A percentile compares a stretch with the other conserved stretches of the same genome.
phyloP scores from a whole-genome alignment of 805 yeast genomes.

The Kodamaea fukazawae region DNA sequence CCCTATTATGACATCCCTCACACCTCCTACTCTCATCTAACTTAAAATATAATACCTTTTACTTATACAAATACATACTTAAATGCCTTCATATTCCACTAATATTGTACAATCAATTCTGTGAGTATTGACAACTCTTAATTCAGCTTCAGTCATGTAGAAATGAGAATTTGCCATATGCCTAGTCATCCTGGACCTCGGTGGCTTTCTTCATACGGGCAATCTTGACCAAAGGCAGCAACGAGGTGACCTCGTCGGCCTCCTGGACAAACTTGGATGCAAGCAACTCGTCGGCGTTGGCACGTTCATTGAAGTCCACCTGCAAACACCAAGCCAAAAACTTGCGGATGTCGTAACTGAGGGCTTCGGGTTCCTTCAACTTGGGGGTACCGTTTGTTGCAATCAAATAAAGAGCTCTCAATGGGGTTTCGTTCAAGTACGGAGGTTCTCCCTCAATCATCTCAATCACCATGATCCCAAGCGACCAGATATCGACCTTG shows the following conservation, averaged over 20 bases:
- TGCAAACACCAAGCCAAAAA: conserved; percentile 78
- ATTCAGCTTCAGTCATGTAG: not conserved
- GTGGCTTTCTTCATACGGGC: conserved; percentile 63
- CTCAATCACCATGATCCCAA: conserved; percentile 97
- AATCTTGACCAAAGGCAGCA: conserved; percentile 71
- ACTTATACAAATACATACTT: not conserved
- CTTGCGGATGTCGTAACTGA: conserved; percentile 61
- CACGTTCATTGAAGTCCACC: conserved; percentile 80
- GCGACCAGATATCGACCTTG: conserved; percentile 95
- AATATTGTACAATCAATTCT: not conserved
- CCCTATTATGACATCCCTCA: too few relatives aligned
- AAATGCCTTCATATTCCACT: too few relatives aligned
- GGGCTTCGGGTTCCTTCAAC: conserved; percentile 80
- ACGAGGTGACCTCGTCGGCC: conserved; percentile 57
- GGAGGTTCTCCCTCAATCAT: conserved; percentile 99
- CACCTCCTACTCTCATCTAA: not conserved
- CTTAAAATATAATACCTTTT: not conserved
- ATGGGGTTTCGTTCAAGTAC: conserved; percentile 91
- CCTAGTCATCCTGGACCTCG: conserved; percentile 21
- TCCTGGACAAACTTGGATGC: conserved; percentile 60
- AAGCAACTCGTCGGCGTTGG: conserved; percentile 71
- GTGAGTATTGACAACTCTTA: conserved; percentile 1
- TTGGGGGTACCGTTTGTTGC: conserved; percentile 97
- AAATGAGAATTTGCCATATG: too few relatives aligned
- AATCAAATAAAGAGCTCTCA: conserved; percentile 88